phyloP scores from a whole-genome alignment of 2,329 filamentous ascomycete genomes.

The Colletotrichum euphorbiae region DNA sequence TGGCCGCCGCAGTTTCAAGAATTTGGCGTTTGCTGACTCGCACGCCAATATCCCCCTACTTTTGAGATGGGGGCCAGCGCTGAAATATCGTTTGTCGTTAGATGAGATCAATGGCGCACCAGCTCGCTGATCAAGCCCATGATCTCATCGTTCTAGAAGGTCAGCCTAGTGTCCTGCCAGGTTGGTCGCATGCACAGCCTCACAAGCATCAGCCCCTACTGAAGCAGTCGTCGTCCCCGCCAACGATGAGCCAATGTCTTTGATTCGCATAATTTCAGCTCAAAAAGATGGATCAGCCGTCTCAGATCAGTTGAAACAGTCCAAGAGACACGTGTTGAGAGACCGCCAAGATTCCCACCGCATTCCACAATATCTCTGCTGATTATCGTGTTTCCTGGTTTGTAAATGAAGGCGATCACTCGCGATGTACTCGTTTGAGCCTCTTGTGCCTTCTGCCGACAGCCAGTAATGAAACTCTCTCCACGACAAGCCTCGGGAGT shows the following conservation, averaged over 20 bases:
- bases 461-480: too few species aligned
- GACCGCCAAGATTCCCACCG: not conserved
- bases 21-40: too few species aligned
- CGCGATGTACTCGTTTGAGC: not conserved
- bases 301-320: conserved; percentile 32
- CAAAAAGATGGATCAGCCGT: conserved; percentile 25
- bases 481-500: too few species aligned
- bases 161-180: not conserved
- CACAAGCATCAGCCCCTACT: too few species aligned
- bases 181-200: not conserved
- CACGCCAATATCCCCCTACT: not conserved
- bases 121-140: not conserved
- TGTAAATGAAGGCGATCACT: not conserved
- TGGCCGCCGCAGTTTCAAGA: too few species aligned
- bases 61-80: not conserved
- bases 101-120: conserved; percentile 2
- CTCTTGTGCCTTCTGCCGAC: not conserved
- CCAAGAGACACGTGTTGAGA: conserved; percentile 11
- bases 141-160: conserved; percentile 7
- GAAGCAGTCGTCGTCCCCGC: too few species aligned
- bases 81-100: not conserved
- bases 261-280: too few species aligned
- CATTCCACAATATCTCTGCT: not conserved
- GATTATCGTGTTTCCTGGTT: not conserved
- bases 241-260: too few species aligned